Base-by-base conservation (phyloP, 768 basidiomycete genomes). In the Boletellus ananiceps region DNA sequence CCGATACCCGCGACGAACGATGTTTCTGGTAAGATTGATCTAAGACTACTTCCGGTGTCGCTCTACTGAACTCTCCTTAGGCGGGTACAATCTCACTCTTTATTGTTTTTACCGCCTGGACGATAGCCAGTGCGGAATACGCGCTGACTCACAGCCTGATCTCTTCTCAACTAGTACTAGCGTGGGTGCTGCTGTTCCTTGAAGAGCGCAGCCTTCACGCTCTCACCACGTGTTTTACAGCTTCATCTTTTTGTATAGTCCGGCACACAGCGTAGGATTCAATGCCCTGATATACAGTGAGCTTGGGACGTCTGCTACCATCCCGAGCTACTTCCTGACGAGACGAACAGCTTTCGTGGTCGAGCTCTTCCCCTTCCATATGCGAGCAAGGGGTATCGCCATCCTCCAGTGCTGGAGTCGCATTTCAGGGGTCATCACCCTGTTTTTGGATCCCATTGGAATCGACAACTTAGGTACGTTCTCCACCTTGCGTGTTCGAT, bases 351-450 rank as follows among this genome's bases (percentile, higher is more conserved):
- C 81, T 3, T 83, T 74, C 73, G 64, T 83, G 52, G 78, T 83
- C 18, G 83, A 84, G 57, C 58, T 85, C 21, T 83, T 83, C 71
- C 83, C 82, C 0, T 83, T 71, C 69, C 75, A 80, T 52, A 73
- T 74, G 29, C 78, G 82, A 49, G 74, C 82, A 0, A 78, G 77
- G 64, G 82, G 82, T 35, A 74, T 83, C 50, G 69, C 81, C 5
- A 62, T 83, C 21, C 82, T 82, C 70, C 80, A 82, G 53, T 78
- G 74, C 70, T 80, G 76, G 65, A 71, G 78, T 40, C 75, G 81
- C 15, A 68, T 71, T 2, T 47, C 44, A 5, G 39, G 19, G 5
- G 42, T 54, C 44, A n/a, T 54, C 9, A 27, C 34, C 8, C 44
- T 41, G 8, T 49, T 54, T 29, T 25, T 46, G 8, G 43, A 49